phyloP scores from a whole-genome alignment of 805 yeast species.

The Candida sonorensis region DNA sequence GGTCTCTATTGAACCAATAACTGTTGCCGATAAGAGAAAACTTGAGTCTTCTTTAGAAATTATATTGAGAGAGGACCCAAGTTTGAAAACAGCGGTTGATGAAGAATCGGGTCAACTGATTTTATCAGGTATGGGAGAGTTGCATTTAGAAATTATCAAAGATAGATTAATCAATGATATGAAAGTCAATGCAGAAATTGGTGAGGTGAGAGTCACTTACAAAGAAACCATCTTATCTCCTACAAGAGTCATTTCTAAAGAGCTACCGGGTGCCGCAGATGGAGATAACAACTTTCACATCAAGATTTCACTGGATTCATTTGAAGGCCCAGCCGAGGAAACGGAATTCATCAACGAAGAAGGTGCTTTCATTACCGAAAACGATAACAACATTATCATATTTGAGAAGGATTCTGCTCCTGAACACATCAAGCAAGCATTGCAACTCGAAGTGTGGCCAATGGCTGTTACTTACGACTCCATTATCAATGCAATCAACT shows the following conservation, averaged over 20 bases:
- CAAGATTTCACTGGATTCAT: conserved; percentile 23
- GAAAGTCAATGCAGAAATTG: conserved; percentile 74
- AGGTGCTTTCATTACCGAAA: conserved; percentile 32
- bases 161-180: conserved; percentile 75
- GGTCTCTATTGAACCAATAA: conserved; percentile 72
- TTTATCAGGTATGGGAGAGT: conserved; percentile 94
- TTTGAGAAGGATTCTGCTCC: conserved; percentile 28
- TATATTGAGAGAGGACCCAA: conserved; percentile 85
- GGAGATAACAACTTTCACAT: conserved; percentile 18
- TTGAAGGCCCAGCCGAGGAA: conserved; percentile 28
- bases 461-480: conserved; percentile 38
- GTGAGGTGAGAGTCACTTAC: conserved; percentile 84
- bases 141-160: conserved; percentile 83
- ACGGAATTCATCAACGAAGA: conserved; percentile 29
- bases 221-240: conserved; percentile 53
- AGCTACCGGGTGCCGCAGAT: conserved; percentile 9
- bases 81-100: conserved; percentile 61
- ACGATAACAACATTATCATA: conserved; percentile 41
- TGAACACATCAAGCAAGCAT: conserved; percentile 13
- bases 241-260: conserved; percentile 17
- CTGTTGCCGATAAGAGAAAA: conserved; percentile 72
- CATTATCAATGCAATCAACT: conserved; percentile 45
- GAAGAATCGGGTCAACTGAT: conserved; percentile 87
- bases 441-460: conserved; percentile 35
- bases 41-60: conserved; percentile 64